Evolutionary conservation across 2,329 filamentous ascomycete genomes (phyloP), one percentile per base, ranked within the genome.

Genomic region (Lachnellula subtilissima): DNA sequence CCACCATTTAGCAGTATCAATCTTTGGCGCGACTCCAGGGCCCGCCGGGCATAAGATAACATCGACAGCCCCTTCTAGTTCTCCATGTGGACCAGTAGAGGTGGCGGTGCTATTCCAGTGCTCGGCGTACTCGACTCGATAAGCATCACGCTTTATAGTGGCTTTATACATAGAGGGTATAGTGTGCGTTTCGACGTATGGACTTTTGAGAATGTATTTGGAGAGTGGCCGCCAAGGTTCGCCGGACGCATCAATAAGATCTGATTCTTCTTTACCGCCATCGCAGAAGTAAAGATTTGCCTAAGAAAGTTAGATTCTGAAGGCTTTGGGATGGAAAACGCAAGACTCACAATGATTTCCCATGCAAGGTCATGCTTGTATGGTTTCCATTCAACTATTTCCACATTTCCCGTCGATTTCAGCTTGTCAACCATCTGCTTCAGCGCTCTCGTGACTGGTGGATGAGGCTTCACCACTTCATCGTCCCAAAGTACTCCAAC

Each of bases 401-500:
- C 77, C 17, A 78, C 74, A 36, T 78, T 74, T 57, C 72, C 56
- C 58, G 70, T 60, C 64, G 72, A 53, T 35, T 69, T 73, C 55
- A 87, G 61, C 67, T 79, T 79, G 12, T 76, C 75, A 0, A 78
- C 78, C 0, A 82, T 75, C 51, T 82, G 76, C 52, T 74, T 72
- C 40, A 89, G 65, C 1, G 83, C 85, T 42, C 84, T 72, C 0
- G 71, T 71, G 39, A 86, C 75, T 0, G 83, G 83, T 0, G 83
- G 83, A 56, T 85, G 83, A 1, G 82, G 82, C 60, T 74, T 77
- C 0, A 86, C 80, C 11, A 86, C 74, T 0, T 78, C 80, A 56
- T 87, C 83, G 68, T 82, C 75, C 74, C 79, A 78, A 47, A 85
- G 70, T 1, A 85, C 75, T 0, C 78, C 86, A n/a, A 89, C 74